Base-by-base conservation (phyloP, 2,329 filamentous ascomycete species). In the Phialemoniopsis sp. region DNA sequence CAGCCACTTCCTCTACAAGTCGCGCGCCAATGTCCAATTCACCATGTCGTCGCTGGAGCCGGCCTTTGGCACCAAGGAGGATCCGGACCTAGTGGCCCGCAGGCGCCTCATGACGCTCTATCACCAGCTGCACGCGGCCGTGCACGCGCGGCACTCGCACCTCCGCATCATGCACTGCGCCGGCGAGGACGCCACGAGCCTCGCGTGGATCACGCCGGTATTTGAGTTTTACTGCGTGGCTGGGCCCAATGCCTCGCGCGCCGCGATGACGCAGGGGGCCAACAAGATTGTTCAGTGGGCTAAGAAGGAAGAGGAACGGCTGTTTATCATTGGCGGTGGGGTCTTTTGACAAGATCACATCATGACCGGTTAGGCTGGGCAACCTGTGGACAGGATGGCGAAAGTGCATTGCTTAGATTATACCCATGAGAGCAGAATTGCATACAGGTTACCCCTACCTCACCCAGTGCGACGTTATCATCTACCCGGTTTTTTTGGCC, bases 181-280 rank as follows among this genome's bases (percentile, higher is more conserved):
- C 30, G 81, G 78, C 34, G 76, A 78, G n/a, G 84, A 89, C 36
- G 78, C 82, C 13, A 87, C 87, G 9, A 85, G 86, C 1, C 72
- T 98, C 28, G 91, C 87, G 3, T 98, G 93, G 93, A 78, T 87
- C 34, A 97, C 91, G 5, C 87, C 89, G 1, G 65, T 85, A 2
- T 97, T 97, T 55, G 93, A 98, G 59, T 79, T 98, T 44, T 98
- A 96, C 65, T 94, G 89, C 54, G 82, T 98, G n/a, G 89, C 90
- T 14, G 87, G 87, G 0, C 86, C 87, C 3, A 83, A 82, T 47
- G 65, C 77, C 29, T 77, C 77, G 19, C 68, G 78, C 31, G 66
- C 70, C 16, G 78, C 81, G 10, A 72, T 98, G 53, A 87, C 88
- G 9, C 85, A 91, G 58, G 88, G 85, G 10, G 91, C 90, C 28